Conservation (phyloP, 106 monocot species). For the Dendrobium nobile region DNA sequence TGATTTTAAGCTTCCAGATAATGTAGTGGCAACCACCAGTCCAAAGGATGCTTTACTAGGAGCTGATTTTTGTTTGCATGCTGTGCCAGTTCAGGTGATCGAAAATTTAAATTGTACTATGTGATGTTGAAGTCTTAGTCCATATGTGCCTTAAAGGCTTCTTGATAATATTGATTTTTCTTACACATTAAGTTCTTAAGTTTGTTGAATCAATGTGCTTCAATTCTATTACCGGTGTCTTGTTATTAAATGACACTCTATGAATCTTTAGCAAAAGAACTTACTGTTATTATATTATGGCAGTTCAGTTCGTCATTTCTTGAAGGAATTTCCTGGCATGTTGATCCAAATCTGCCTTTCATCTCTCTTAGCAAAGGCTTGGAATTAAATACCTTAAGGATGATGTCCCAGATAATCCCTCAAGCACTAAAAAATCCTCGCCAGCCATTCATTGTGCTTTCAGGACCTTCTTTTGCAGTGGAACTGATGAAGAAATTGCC, state of each 20-base stretch:
- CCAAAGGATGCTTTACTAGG: slow-evolving; percentile 64
- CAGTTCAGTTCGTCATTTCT: slow-evolving; percentile 98
- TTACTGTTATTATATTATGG: slow-evolving; percentile 35
- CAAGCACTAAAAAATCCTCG: slow-evolving; percentile 69
- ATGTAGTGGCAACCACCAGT: slow-evolving; percentile 74
- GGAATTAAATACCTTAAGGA: slow-evolving; percentile 84
- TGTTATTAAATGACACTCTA: not conserved
- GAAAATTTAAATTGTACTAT: not conserved
- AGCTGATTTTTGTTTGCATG: slow-evolving; percentile 96
- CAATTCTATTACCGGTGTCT: not conserved
- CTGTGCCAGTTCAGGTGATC: slow-evolving; percentile 94
- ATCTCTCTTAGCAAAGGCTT: slow-evolving; percentile 97
- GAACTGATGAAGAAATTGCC: slow-evolving; percentile 91
- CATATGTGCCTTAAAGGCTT: not conserved
- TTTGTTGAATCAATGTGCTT: not conserved
- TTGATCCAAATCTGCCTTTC: slow-evolving; percentile 84
- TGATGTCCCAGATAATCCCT: slow-evolving; percentile 95
- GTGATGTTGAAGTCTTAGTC: not conserved
- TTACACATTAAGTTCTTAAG: not conserved
- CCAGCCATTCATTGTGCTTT: slow-evolving; percentile 79
- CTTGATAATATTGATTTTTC: not conserved
- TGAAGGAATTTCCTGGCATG: slow-evolving; percentile 71
- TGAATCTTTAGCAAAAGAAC: not conserved
- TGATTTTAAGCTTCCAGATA: slow-evolving; percentile 67
- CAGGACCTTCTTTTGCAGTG: slow-evolving; percentile 90